phyloP scores from a whole-genome alignment of 2,329 filamentous ascomycete genomes.

The Penicillium sp. region DNA sequence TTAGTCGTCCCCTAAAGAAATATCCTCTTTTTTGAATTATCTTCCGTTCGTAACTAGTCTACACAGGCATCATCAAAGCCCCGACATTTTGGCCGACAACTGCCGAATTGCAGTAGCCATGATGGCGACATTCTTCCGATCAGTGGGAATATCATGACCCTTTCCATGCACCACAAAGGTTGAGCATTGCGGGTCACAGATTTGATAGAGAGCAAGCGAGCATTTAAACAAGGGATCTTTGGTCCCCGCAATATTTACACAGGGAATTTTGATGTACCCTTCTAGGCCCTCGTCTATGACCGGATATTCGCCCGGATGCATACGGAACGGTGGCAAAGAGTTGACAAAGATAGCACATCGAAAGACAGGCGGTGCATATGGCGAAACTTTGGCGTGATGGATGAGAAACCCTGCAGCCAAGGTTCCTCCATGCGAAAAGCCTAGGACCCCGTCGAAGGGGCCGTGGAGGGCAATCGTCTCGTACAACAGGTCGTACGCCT shows the following conservation, averaged over 20 bases:
- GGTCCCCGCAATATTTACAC: conserved; percentile 23
- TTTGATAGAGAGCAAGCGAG: conserved; percentile 22
- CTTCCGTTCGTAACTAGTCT: not conserved
- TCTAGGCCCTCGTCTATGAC: conserved; percentile 23
- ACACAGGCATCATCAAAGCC: conserved; percentile 7
- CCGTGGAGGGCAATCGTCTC: conserved; percentile 23
- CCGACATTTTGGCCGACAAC: conserved; percentile 10
- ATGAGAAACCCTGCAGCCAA: conserved; percentile 29
- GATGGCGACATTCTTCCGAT: conserved; percentile 21
- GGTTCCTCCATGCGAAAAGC: conserved; percentile 35
- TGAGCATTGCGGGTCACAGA: conserved; percentile 21
- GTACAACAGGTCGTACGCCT: conserved; percentile 27
- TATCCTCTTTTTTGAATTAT: not conserved
- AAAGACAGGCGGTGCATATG: conserved; percentile 22
- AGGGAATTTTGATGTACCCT: conserved; percentile 25
- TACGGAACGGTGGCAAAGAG: conserved; percentile 29
- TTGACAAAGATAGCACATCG: conserved; percentile 34
- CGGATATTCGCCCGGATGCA: conserved; percentile 20
- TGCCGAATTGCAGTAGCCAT: conserved; percentile 24
- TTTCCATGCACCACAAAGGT: conserved; percentile 24
- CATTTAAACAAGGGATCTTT: conserved; percentile 25
- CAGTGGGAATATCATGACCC: conserved; percentile 27
- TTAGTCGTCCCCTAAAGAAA: no score
- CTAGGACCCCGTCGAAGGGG: conserved; percentile 30
- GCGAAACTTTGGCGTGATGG: conserved; percentile 24